Base-by-base conservation (phyloP, 441 rosid species). In the Manihot esculenta region DNA sequence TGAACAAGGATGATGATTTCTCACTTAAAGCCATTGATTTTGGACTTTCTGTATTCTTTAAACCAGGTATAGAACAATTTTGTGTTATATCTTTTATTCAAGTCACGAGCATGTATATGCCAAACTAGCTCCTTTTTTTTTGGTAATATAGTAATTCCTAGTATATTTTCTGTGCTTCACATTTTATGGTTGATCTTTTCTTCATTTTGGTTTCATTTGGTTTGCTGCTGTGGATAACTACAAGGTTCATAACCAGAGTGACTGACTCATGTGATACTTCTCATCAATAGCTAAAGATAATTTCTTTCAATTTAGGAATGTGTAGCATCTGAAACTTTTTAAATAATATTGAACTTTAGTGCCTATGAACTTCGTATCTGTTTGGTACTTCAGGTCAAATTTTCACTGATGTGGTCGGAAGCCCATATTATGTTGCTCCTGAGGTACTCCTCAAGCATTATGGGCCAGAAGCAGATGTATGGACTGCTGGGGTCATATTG, bases 11-110 rank as follows among this genome's bases (percentile, higher is more conserved):
- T 74, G 94, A 94, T 75, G 99, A 94, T 74, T 94, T 94, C 82
- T 90, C 99, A 12, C 99, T 94, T 62, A 94, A 94, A 78, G 97
- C 99, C 76, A 94, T 94, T 68, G 99, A 94, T 82, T 94, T 94
- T 82, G 99, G 99, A 10, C 97, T 94, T 65, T 94, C 99, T 2
- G 91, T 92, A 47, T 94, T 94, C 87, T 94, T 94, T 86, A 94
- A 92, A 78, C 99, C 99, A 74, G 96, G 99, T 90, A 85, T 1
- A 21, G 59, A 11, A 38, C 30, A 18, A 20, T 14, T 35, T 38
- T 10, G 0, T 41, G 7, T 53, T 3, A 1, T 26, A 0, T 45
- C 68, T 38, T 53, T 71, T 26, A 11, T 10, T 60, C 47, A 59
- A 45, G 10, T 41, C 26, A 49, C 47, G 3, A 42, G 44, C 24